Evolutionary conservation across 768 basidiomycete species (phyloP), one percentile per base, ranked within the genome.

Genomic region (Brasilioporus rufonigricans): DNA sequence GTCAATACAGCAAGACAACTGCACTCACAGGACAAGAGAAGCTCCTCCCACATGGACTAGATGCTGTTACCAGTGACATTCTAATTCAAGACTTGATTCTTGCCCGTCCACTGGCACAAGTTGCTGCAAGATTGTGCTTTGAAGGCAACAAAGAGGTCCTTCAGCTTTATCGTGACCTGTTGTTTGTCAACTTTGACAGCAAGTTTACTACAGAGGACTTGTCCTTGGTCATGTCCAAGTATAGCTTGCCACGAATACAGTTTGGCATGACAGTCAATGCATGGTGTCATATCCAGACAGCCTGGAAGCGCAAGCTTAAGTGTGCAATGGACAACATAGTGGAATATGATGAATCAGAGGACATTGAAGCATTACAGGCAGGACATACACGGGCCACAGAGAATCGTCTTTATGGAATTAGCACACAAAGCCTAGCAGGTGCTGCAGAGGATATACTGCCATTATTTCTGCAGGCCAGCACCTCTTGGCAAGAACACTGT

Each of bases 131-230:
- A 1, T 7, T 40, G 0, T 58, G 54, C 19, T 58, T 58, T 40
- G 0, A 26, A 7, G 0, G 44, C 1, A 0, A 33, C 33, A 11
- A 31, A 0, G 4, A 1, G 1, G 27, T 55, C 9, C 10, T 19
- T 0, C 9, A 51, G 0, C 45, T 44, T 0, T 70, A 70, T 35
- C n/a, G 38, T 0, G 45, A 61, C 0, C 52, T 41, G 2, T 5
- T 68, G 0, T 67, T 70, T 41, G 52, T 70, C 26, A 61, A 67
- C 53, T 50, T 52, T 13, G 44, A 54, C 5, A 1, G 13, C 0
- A 5, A 5, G 5, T 58, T 55, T 14, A 50, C 53, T 0, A 12
- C 49, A 0, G 23, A 47, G 0, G 40, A 55, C 10, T 19, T 58
- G 1, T 55, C 48, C 1, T 2, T 12, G 0, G 14, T 19, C 10